A percentile compares a stretch with the other conserved stretches of the same genome.
Conservation (phyloP, 1,284 basidiomycete species). For the Paramarasmius palmivorus region DNA sequence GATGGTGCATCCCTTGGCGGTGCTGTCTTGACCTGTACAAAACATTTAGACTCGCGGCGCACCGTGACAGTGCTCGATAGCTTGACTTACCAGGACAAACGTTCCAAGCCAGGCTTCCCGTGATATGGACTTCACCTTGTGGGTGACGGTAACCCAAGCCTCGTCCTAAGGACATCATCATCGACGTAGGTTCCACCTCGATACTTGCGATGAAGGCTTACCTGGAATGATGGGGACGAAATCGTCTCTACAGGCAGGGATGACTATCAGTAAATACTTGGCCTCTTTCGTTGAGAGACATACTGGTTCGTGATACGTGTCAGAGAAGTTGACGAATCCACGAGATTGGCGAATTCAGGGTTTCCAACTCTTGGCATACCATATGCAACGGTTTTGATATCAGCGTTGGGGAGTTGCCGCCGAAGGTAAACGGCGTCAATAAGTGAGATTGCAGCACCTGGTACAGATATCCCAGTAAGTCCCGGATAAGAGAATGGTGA, state of each 20-base stretch:
- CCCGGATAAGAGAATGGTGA: neutral
- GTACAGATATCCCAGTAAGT: neutral
- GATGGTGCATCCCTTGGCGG: slow-evolving; percentile 47
- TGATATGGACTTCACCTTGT: slow-evolving; percentile 60
- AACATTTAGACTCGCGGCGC: neutral
- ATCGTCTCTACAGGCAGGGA: slow-evolving; percentile 33
- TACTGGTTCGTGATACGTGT: slow-evolving; percentile 53
- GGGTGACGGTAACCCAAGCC: slow-evolving; percentile 57
- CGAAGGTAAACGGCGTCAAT: slow-evolving; percentile 40
- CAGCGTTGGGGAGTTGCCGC: slow-evolving; percentile 28
- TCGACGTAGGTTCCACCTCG: neutral
- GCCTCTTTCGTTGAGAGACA: slow-evolving; percentile 20
- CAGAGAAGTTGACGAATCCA: slow-evolving; percentile 45
- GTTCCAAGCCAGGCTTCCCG: slow-evolving; percentile 25
- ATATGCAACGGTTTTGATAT: slow-evolving; percentile 40
- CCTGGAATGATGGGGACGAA: slow-evolving; percentile 48
- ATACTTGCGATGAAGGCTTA: slow-evolving; percentile 6
- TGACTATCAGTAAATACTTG: slow-evolving; percentile 14
- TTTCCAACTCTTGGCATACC: slow-evolving; percentile 69
- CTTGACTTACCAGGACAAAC: slow-evolving; percentile 41
- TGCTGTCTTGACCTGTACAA: slow-evolving; percentile 55
- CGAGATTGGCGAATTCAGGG: slow-evolving; percentile 56
- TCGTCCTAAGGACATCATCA: slow-evolving; percentile 28
- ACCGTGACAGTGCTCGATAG: slow-evolving; percentile 18
- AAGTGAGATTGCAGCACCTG: slow-evolving; percentile 53